Percentiles rank a stretch among this genome's conserved stretches.
Evolutionary conservation across 2,329 filamentous ascomycete species (phyloP).

Genomic region (Colletotrichum sp.): DNA sequence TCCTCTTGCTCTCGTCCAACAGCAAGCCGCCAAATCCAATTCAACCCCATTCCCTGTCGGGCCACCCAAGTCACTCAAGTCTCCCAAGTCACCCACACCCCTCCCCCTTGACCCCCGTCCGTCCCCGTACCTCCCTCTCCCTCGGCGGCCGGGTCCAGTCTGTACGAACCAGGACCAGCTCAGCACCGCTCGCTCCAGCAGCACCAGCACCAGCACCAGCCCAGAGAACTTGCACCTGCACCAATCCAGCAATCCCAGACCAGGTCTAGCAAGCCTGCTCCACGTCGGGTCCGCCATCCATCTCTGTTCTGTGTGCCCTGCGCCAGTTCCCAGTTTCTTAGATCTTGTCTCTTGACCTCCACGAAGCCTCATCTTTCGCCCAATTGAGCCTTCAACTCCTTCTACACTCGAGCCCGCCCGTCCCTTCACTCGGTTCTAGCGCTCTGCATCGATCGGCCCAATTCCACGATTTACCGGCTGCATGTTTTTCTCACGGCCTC

Average conservation of each 20-base stretch:
- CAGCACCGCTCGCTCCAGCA: neutral
- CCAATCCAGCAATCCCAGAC: neutral
- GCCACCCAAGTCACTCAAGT: slow-evolving; percentile 10
- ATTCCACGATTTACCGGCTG: slow-evolving; percentile 4
- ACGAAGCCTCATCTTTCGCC: neutral
- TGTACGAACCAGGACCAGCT: neutral
- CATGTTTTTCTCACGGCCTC: neutral
- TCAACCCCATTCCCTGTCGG: slow-evolving; percentile 12
- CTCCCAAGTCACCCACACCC: slow-evolving; percentile 14
- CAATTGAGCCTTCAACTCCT: slow-evolving; percentile 10
- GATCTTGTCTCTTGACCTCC: slow-evolving; percentile 12
- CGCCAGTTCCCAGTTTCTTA: slow-evolving; percentile 15
- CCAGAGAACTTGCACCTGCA: neutral
- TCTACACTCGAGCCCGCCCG: neutral
- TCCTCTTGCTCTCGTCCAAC: neutral
- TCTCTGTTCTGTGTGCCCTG: slow-evolving; percentile 12
- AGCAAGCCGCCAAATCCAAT: slow-evolving; percentile 7
- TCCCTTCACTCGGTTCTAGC: neutral
- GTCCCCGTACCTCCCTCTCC: slow-evolving; percentile 12
- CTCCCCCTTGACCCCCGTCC: neutral
- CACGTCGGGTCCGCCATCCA: slow-evolving; percentile 6
- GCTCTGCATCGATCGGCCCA: slow-evolving; percentile 3
- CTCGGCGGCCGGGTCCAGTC: slow-evolving; percentile 7
- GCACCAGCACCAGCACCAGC: neutral
- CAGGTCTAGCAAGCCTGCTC: slow-evolving; percentile 4